Percentiles rank a stretch among this genome's conserved stretches.
Conservation (phyloP, 73 alveolate species). For the Tetrahymena thermophila region DNA sequence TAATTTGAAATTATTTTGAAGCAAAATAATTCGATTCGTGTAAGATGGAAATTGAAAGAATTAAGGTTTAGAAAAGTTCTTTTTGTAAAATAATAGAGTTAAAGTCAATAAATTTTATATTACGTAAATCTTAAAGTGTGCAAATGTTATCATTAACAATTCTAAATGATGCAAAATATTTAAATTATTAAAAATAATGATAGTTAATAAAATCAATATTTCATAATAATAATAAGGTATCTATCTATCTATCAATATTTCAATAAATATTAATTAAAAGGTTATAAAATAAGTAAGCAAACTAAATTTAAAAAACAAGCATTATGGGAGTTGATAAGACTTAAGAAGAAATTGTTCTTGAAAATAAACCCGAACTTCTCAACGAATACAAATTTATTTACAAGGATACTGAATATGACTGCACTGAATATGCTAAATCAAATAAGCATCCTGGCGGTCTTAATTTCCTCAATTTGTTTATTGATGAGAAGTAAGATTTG, state of each 20-base stretch:
- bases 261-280: background rate
- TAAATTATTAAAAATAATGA: too few species aligned
- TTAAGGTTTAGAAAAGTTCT: background rate
- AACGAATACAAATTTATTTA: slow-evolving; percentile 15
- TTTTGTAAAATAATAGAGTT: background rate
- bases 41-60: background rate
- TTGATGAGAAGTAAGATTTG: slow-evolving; percentile 41
- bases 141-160: background rate
- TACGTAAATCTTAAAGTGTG: background rate
- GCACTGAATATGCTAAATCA: slow-evolving; percentile 26
- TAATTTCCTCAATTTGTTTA: slow-evolving; percentile 23
- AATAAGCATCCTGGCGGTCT: slow-evolving; percentile 39
- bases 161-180: background rate
- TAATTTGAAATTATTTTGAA: too few species aligned
- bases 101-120: background rate
- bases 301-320: background rate
- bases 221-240: background rate
- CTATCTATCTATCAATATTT: background rate
- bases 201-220: background rate
- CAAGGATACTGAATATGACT: slow-evolving; percentile 32
- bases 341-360: background rate
- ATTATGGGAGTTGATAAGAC: background rate
- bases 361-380: background rate
- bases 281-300: background rate
- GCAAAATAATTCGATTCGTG: background rate